Conservation (phyloP, 2,329 filamentous ascomycete species). For the Aspergillus pseudoterreus region DNA sequence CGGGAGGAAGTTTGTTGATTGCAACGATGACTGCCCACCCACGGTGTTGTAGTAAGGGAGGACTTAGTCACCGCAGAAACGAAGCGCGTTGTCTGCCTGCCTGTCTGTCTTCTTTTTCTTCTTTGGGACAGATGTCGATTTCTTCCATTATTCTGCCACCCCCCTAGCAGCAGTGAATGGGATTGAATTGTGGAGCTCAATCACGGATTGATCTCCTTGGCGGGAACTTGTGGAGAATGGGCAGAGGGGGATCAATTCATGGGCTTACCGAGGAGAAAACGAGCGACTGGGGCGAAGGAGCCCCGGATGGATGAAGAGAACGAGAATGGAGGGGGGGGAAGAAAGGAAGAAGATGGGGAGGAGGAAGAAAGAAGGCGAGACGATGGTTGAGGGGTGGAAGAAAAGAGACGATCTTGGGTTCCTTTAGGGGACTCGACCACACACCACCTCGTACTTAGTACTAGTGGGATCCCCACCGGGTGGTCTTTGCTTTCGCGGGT, state of each 20-base stretch:
- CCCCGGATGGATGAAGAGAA: neutral
- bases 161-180: slow-evolving; percentile 26
- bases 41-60: neutral
- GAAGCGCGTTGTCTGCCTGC: neutral
- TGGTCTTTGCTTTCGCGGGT: too few relatives aligned
- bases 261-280: neutral
- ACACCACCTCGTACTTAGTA: too few relatives aligned
- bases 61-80: neutral
- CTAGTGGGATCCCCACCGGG: too few relatives aligned
- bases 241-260: neutral
- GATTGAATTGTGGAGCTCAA: slow-evolving; percentile 26
- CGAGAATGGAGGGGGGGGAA: slow-evolving; percentile 11
- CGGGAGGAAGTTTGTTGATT: neutral
- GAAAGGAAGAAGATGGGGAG: slow-evolving; percentile 9
- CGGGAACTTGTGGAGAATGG: slow-evolving; percentile 28
- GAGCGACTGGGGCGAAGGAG: neutral
- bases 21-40: neutral
- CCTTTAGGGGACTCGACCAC: neutral
- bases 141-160: slow-evolving; percentile 9
- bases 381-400: neutral
- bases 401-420: neutral
- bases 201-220: slow-evolving; percentile 20
- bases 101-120: neutral
- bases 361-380: slow-evolving; percentile 2
- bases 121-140: neutral